phyloP scores from a whole-genome alignment of 78 protist species.

The Chrysochromulina parva region DNA sequence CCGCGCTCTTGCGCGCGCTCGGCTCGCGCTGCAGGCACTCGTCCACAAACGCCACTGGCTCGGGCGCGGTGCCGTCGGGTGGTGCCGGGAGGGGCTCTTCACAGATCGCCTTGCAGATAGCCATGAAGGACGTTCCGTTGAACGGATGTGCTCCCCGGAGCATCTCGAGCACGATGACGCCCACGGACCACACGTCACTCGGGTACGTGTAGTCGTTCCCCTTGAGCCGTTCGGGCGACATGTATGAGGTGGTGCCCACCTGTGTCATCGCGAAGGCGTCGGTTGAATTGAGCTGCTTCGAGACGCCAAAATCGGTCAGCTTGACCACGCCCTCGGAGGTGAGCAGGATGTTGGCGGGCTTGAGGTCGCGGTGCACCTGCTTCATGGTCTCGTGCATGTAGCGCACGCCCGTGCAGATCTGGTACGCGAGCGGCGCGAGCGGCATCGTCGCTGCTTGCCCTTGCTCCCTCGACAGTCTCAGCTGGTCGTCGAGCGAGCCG shows the following conservation, averaged over 20 bases:
- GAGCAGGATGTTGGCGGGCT: constrained; percentile 75
- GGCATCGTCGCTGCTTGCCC: no score
- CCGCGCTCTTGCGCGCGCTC: no score
- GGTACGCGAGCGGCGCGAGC: not conserved
- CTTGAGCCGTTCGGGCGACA: constrained; percentile 83
- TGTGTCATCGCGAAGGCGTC: constrained; percentile 28
- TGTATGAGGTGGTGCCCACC: constrained; percentile 82
- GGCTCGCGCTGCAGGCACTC: no score
- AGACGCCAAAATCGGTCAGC: constrained; percentile 77
- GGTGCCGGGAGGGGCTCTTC: no score
- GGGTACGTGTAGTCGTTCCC: constrained; percentile 11
- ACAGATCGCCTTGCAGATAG: no score
- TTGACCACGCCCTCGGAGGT: constrained; percentile 55
- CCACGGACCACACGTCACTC: constrained; percentile 54
- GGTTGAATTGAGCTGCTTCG: constrained; percentile 38
- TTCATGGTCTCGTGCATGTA: constrained; percentile 31
- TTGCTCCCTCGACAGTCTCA: not conserved
- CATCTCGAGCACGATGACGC: constrained; percentile 31
- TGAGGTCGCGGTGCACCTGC: constrained; percentile 65
- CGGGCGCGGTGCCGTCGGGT: no score
- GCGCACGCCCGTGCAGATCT: constrained; percentile 20
- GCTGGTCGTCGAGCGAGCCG: constrained; percentile 62
- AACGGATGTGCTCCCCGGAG: not conserved
- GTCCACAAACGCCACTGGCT: no score
- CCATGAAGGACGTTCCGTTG: no score